Evolutionary conservation across 192 early-diverging fungal species (phyloP).

Genomic region (Piromyces finnis): DNA sequence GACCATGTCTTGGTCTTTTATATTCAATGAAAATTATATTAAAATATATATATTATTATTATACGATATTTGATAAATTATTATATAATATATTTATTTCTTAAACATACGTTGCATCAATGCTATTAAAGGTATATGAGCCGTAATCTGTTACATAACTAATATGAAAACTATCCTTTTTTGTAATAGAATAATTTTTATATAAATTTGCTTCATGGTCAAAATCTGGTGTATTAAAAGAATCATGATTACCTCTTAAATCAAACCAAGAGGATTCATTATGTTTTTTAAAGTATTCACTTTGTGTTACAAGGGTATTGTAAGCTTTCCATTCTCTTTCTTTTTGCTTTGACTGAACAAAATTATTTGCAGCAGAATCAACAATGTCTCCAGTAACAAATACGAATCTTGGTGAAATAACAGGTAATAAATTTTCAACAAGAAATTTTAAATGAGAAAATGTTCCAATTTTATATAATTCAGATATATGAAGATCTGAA

Average conservation of each 20-base stretch:
- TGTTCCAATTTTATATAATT: conserved; percentile 37
- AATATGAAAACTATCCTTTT: not conserved
- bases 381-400: conserved; percentile 28
- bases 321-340: not conserved
- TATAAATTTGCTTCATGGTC: not conserved
- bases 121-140: not conserved
- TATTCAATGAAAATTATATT: not conserved
- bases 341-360: conserved; percentile 1
- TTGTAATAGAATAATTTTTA: not conserved
- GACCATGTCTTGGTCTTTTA: not conserved
- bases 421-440: conserved; percentile 49
- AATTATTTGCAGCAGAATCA: not conserved
- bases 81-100: no score
- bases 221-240: not conserved
- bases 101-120: not conserved
- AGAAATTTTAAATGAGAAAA: conserved; percentile 60
- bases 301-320: not conserved
- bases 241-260: not conserved
- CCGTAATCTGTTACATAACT: not conserved
- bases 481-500: conserved; percentile 75
- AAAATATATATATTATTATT: not conserved
- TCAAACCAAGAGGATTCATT: not conserved
- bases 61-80: no score
- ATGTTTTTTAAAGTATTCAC: not conserved
- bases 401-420: conserved; percentile 60